Percentiles rank a stretch among this genome's conserved stretches.
These are phyloP conservation scores for Asterionellopsis glacialis DNA, from an alignment of 108 stramenopile species.

Conservation along the genomic window DNA sequence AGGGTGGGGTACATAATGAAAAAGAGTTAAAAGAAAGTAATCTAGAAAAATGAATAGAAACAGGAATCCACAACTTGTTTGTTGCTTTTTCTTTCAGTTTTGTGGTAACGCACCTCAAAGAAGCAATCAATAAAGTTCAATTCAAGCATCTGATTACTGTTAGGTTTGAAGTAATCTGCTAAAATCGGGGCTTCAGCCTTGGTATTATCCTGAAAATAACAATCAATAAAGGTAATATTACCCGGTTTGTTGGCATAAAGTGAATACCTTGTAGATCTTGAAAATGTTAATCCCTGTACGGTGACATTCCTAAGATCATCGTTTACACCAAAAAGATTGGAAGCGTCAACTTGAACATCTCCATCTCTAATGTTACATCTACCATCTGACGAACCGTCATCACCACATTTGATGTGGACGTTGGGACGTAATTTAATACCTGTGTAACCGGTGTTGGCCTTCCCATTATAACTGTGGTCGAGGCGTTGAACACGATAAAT, in stretches of 20 bases:
- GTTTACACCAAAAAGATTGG: conserved; percentile 11
- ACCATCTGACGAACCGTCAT: conserved; percentile 23
- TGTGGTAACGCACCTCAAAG: too few relatives aligned
- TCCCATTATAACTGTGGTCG: conserved; percentile 16
- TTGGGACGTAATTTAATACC: conserved; percentile 9
- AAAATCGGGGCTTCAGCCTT: conserved; percentile 23
- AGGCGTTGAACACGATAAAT: conserved; percentile 20
- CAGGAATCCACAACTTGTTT: too few relatives aligned
- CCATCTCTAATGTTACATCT: conserved; percentile 29
- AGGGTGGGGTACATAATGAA: too few relatives aligned
- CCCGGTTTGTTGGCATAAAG: conserved; percentile 33
- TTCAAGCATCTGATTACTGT: too few relatives aligned
- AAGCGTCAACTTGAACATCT: conserved; percentile 36
- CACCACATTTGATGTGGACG: conserved; percentile 35
- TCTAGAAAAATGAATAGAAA: too few relatives aligned
- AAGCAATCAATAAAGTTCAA: too few relatives aligned
- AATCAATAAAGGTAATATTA: conserved; percentile 33
- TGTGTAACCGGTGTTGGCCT: too few relatives aligned
- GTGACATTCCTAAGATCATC: conserved; percentile 11
- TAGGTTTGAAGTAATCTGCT: conserved; percentile 31
- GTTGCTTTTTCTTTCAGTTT: too few relatives aligned
- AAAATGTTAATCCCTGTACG: conserved; percentile 36
- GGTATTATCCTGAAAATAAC: conserved; percentile 20
- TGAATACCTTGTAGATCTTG: conserved; percentile 15
- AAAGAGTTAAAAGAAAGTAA: too few relatives aligned